These are phyloP conservation scores for Beauveria varroae DNA, from an alignment of 2,329 filamentous ascomycete genomes.

Conservation along the genomic window DNA sequence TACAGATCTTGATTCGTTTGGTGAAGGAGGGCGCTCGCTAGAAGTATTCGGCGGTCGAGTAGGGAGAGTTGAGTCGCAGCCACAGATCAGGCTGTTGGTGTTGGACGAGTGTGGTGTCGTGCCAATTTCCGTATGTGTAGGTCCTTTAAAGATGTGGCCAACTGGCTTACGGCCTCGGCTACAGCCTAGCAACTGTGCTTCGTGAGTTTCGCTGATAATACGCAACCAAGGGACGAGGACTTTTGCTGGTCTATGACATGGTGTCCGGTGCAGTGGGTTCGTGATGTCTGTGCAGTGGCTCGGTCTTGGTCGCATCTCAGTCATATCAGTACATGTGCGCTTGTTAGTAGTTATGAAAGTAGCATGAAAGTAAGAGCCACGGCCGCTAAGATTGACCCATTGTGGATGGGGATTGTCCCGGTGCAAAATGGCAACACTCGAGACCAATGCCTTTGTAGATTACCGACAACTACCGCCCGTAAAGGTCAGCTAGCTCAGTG, in stretches of 20 bases:
- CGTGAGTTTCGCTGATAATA: not conserved
- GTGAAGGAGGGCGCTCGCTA: too few species aligned
- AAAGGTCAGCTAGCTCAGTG: not conserved
- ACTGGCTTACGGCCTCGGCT: not conserved
- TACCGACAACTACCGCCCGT: not conserved
- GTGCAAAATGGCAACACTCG: too few species aligned
- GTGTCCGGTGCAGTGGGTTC: not conserved
- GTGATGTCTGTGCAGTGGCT: not conserved
- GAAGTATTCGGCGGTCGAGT: not conserved
- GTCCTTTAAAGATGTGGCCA: not conserved
- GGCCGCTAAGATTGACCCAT: not conserved
- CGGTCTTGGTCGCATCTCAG: not conserved
- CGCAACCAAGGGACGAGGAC: not conserved
- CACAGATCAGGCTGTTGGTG: not conserved
- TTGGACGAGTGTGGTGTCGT: not conserved
- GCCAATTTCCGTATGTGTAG: too few species aligned
- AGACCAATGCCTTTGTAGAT: too few species aligned
- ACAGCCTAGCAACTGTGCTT: not conserved
- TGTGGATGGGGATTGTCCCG: too few species aligned
- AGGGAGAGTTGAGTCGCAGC: not conserved
- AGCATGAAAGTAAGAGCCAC: not conserved
- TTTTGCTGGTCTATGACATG: not conserved
- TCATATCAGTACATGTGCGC: not conserved
- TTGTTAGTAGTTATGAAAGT: not conserved
- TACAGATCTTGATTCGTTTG: not conserved